Percentiles rank a stretch among this genome's conserved stretches.
phyloP scores from a whole-genome alignment of 805 yeast species.

The Candida montana region DNA sequence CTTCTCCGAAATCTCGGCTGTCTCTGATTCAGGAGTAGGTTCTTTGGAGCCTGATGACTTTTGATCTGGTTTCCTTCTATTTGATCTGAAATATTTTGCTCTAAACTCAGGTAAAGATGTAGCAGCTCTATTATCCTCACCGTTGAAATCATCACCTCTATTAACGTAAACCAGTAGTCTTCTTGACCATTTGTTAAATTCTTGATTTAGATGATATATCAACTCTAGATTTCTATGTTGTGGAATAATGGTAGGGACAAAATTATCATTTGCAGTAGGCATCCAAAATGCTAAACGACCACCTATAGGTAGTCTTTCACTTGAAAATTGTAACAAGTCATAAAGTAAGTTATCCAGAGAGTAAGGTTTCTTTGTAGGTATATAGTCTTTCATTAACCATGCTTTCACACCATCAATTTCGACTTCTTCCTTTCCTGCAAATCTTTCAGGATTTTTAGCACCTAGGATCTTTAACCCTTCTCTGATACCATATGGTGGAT shows the following conservation, averaged over 20 bases:
- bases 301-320: conserved; percentile 60
- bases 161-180: conserved; percentile 77
- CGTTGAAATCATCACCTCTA: conserved; percentile 49
- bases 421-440: conserved; percentile 65
- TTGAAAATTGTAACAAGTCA: conserved; percentile 71
- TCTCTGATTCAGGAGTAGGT: too few relatives aligned
- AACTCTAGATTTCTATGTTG: conserved; percentile 69
- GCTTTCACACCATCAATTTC: conserved; percentile 80
- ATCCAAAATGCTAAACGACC: conserved; percentile 95
- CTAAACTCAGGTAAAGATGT: conserved; percentile 25
- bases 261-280: conserved; percentile 93
- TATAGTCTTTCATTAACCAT: conserved; percentile 70
- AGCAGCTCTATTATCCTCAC: conserved; percentile 35
- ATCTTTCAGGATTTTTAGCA: conserved; percentile 61
- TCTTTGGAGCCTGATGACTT: too few relatives aligned
- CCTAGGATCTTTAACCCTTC: conserved; percentile 95
- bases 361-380: conserved; percentile 90
- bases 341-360: conserved; percentile 70
- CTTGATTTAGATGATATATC: conserved; percentile 73
- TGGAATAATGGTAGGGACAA: conserved; percentile 64
- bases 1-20: too few relatives aligned
- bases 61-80: conserved; percentile 7
- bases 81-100: conserved; percentile 22
- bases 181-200: conserved; percentile 91
- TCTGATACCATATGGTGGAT: conserved; percentile 97